Percentiles rank a stretch among this genome's conserved stretches.
Conservation (phyloP, 768 basidiomycete genomes). For the Boletus insuetus region DNA sequence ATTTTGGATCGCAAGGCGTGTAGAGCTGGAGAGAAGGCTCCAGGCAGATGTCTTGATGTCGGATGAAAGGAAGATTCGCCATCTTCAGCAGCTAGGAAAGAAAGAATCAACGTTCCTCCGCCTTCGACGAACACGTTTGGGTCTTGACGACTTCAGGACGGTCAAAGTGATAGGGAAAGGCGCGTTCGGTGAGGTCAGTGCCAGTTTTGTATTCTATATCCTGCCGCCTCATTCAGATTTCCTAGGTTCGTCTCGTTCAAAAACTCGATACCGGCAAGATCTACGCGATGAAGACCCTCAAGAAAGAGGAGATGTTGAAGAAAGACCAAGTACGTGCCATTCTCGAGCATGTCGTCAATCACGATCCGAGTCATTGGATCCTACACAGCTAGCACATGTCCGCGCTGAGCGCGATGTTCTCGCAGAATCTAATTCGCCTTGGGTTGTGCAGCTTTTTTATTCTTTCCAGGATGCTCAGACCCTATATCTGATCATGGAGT, state of each 20-base stretch:
- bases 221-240: neutral
- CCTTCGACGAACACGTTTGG: slow-evolving; percentile 83
- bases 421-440: slow-evolving; percentile 90
- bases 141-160: slow-evolving; percentile 89
- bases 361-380: slow-evolving; percentile 1
- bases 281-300: slow-evolving; percentile 97
- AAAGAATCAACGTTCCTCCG: slow-evolving; percentile 89
- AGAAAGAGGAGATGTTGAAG: slow-evolving; percentile 98
- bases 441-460: slow-evolving; percentile 97
- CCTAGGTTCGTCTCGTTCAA: slow-evolving; percentile 85
- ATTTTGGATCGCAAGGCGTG: slow-evolving; percentile 53
- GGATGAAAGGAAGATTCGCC: slow-evolving; percentile 84
- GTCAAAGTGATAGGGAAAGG: slow-evolving; percentile 99
- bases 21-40: slow-evolving; percentile 81
- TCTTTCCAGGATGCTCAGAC: slow-evolving; percentile 96
- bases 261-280: slow-evolving; percentile 97
- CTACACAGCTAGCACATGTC: slow-evolving; percentile 85
- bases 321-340: slow-evolving; percentile 80
- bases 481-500: slow-evolving; percentile 98
- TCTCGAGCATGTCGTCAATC: neutral
- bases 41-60: slow-evolving; percentile 65
- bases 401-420: slow-evolving; percentile 96
- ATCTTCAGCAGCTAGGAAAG: slow-evolving; percentile 78
- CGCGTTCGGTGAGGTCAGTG: slow-evolving; percentile 90
- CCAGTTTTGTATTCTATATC: neutral